Evolutionary conservation across 768 basidiomycete genomes (phyloP).

Genomic region (Pisolithus orientalis): DNA sequence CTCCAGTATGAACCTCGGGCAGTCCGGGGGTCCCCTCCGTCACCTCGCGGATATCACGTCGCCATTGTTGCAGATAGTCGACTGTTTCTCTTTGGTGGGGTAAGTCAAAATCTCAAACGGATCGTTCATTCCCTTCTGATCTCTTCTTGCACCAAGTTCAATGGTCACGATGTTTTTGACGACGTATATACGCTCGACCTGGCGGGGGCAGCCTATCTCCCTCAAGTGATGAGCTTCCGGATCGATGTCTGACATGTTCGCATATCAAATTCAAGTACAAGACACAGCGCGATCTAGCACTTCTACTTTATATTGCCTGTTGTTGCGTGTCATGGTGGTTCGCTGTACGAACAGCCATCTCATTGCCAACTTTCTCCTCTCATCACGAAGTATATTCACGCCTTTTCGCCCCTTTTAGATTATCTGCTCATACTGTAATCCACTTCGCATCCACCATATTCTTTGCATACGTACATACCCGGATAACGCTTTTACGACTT

Average conservation of each 20-base stretch:
- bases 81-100: constrained; percentile 80
- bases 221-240: constrained; percentile 77
- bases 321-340: neutral
- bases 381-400: neutral
- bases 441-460: constrained; percentile 17
- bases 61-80: constrained; percentile 78
- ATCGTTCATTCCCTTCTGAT: neutral
- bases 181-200: constrained; percentile 85
- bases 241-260: constrained; percentile 36
- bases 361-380: no score
- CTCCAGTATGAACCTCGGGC: constrained; percentile 76
- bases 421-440: constrained; percentile 36
- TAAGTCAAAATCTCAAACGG: constrained; percentile 8
- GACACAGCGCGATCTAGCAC: neutral
- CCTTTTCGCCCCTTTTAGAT: constrained; percentile 33
- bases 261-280: neutral
- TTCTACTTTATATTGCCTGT: neutral
- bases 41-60: constrained; percentile 79
- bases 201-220: constrained; percentile 81
- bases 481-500: constrained; percentile 6
- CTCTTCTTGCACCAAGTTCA: constrained; percentile 36
- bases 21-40: constrained; percentile 62
- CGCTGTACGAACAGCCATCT: no score
- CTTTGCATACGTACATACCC: constrained; percentile 23
- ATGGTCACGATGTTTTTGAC: constrained; percentile 77